Evolutionary conservation across 2,329 filamentous ascomycete species (phyloP).

Genomic region (Aspergillus aculeatus): DNA sequence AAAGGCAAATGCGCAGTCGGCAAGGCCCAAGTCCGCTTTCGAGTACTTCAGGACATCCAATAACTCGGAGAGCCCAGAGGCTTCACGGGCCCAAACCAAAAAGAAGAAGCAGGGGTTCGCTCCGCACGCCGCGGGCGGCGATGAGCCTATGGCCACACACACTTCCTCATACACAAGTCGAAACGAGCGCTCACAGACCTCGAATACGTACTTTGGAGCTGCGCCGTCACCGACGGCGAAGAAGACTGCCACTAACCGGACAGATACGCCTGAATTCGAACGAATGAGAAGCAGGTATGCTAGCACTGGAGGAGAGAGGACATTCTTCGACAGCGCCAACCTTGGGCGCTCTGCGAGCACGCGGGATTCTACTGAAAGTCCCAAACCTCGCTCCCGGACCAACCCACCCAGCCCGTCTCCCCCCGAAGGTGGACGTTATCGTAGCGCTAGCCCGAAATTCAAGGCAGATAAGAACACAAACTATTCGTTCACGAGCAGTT

Average conservation of each 20-base stretch:
- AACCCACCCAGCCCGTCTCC: conserved; percentile 37
- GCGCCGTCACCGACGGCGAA: conserved; percentile 43
- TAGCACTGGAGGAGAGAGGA: conserved; percentile 55
- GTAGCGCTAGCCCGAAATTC: conserved; percentile 46
- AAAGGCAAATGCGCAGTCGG: conserved; percentile 23
- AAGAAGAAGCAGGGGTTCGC: conserved; percentile 59
- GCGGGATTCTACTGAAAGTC: conserved; percentile 48
- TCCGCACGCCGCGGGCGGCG: conserved; percentile 58
- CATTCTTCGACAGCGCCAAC: conserved; percentile 53
- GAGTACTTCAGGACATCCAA: conserved; percentile 36
- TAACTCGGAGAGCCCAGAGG: conserved; percentile 34
- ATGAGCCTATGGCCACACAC: conserved; percentile 57
- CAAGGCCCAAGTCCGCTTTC: conserved; percentile 41
- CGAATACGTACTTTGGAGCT: conserved; percentile 38
- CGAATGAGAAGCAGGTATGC: conserved; percentile 57
- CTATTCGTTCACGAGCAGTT: conserved; percentile 37
- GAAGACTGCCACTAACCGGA: conserved; percentile 31
- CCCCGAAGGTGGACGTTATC: conserved; percentile 35
- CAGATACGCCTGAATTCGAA: conserved; percentile 46
- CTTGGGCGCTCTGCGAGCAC: conserved; percentile 55
- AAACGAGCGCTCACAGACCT: conserved; percentile 32
- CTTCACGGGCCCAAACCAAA: conserved; percentile 41
- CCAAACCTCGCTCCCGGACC: conserved; percentile 34
- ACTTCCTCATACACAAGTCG: conserved; percentile 51
- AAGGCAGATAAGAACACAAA: conserved; percentile 32